Percentiles rank a stretch among this genome's conserved stretches.
phyloP scores from a whole-genome alignment of 305 asterid species.

The Fraxinus sp. region DNA sequence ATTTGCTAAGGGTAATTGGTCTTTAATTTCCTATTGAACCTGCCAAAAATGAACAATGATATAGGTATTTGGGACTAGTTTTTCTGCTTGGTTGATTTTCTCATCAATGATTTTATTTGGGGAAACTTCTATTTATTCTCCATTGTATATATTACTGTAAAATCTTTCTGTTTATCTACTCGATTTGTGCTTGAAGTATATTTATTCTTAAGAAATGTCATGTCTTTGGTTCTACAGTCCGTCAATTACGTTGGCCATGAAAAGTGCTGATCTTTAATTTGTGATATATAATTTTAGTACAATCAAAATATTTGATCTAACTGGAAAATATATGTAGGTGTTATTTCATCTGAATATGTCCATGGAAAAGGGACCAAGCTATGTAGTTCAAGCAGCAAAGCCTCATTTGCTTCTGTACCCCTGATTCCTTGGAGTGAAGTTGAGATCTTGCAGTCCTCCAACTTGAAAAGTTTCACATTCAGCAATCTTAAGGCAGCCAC shows the following conservation, averaged over 20 bases:
- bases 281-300: background rate
- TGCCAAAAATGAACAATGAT: background rate
- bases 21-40: background rate
- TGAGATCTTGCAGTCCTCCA: constrained; percentile 75
- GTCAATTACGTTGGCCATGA: background rate
- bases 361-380: constrained; percentile 52
- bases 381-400: constrained; percentile 56
- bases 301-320: background rate
- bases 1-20: background rate
- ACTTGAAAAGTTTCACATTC: constrained; percentile 66
- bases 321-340: constrained; percentile 31
- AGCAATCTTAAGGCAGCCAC: constrained; percentile 68
- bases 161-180: background rate
- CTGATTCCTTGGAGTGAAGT: constrained; percentile 67
- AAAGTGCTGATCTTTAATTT: background rate
- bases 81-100: background rate
- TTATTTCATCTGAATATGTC: constrained; percentile 41
- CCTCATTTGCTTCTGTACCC: constrained; percentile 55
- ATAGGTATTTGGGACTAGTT: background rate
- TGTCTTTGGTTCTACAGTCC: background rate
- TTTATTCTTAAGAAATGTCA: background rate
- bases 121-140: too few species aligned
- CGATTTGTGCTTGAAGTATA: constrained; percentile 5
- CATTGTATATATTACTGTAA: too few species aligned
- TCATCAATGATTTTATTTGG: too few species aligned